Conservation (phyloP, 805 yeast genomes). For the Gaillardinia entomophila region DNA sequence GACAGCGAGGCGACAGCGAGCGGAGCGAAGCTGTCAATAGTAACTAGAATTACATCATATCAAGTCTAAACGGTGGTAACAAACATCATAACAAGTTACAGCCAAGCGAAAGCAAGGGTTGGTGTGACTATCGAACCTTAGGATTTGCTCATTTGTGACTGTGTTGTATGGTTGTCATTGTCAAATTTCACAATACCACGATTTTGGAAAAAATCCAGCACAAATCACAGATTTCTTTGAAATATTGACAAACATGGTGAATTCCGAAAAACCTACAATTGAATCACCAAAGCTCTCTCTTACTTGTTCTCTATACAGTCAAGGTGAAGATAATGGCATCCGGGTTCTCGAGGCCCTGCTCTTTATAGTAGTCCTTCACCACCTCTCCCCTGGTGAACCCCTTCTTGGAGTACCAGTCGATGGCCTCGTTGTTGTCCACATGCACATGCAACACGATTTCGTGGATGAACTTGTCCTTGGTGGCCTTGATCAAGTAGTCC, state of each 20-base stretch:
- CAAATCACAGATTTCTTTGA: too few relatives aligned
- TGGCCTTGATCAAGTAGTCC: conserved; percentile 49
- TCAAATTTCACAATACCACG: too few relatives aligned
- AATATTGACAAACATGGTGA: too few relatives aligned
- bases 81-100: too few relatives aligned
- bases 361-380: conserved; percentile 43
- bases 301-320: conserved; percentile 20
- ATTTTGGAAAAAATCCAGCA: too few relatives aligned
- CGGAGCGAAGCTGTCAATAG: conserved; percentile 42
- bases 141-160: too few relatives aligned
- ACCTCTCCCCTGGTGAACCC: conserved; percentile 41
- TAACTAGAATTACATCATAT: conserved; percentile 46
- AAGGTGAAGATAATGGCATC: conserved; percentile 36
- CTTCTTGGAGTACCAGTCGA: conserved; percentile 45
- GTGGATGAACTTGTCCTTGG: conserved; percentile 49
- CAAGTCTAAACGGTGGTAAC: too few relatives aligned
- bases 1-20: conserved; percentile 8
- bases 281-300: too few relatives aligned
- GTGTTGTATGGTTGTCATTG: too few relatives aligned
- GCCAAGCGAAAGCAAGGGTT: too few relatives aligned
- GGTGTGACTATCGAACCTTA: too few relatives aligned
- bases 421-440: conserved; percentile 32
- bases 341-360: conserved; percentile 39
- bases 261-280: too few relatives aligned
- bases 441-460: conserved; percentile 52